Evolutionary conservation across 1,139 yeast species (phyloP).

Genomic region (Pichia sp.): DNA sequence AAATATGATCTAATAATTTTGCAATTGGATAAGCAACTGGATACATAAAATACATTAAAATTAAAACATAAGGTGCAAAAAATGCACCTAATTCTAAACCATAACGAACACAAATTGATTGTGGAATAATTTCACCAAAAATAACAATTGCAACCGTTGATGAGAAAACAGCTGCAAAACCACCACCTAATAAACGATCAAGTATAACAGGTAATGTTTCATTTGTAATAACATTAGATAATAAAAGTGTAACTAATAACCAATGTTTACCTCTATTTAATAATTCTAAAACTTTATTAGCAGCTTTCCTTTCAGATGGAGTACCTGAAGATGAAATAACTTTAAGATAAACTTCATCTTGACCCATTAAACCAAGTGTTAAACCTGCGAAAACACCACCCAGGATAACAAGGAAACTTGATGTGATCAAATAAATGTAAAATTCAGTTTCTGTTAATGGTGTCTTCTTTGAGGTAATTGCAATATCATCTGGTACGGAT

Average conservation of each 20-base stretch:
- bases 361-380: conserved; percentile 95
- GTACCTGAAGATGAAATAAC: conserved; percentile 62
- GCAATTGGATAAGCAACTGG: conserved; percentile 94
- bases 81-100: conserved; percentile 89
- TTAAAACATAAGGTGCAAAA: conserved; percentile 81
- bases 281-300: conserved; percentile 66
- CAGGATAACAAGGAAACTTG: conserved; percentile 64
- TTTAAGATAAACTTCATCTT: conserved; percentile 84
- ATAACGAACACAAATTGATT: conserved; percentile 84
- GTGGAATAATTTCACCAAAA: conserved; percentile 96
- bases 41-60: conserved; percentile 82
- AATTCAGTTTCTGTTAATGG: conserved; percentile 34
- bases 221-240: conserved; percentile 88
- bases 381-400: conserved; percentile 98
- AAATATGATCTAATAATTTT: conserved; percentile 63
- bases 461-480: conserved; percentile 8
- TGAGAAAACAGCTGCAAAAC: conserved; percentile 93
- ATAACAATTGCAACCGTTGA: conserved; percentile 90
- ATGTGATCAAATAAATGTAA: conserved; percentile 50
- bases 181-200: conserved; percentile 92
- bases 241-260: conserved; percentile 87
- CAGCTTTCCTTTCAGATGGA: conserved; percentile 55
- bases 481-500: background rate
- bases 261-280: conserved; percentile 89
- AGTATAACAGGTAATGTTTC: conserved; percentile 92